Evolutionary conservation across 2,329 filamentous ascomycete genomes (phyloP).

Genomic region (Kalaharituber pfeilii): DNA sequence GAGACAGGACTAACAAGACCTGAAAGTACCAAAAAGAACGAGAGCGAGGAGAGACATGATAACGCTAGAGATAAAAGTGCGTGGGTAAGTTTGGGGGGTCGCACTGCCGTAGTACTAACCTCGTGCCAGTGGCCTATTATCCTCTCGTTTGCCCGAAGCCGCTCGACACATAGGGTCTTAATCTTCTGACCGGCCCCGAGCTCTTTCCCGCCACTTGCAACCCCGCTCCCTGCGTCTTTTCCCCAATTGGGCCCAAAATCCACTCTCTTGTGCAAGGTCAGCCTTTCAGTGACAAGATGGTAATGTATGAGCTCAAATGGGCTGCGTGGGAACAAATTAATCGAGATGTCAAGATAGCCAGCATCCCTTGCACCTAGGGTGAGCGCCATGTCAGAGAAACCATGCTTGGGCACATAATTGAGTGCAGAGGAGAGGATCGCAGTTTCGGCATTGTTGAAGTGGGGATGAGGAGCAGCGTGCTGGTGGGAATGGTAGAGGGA

Average conservation of each 20-base stretch:
- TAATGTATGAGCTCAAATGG: slow-evolving; percentile 68
- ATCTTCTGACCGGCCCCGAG: slow-evolving; percentile 27
- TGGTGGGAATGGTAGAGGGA: slow-evolving; percentile 14
- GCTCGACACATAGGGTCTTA: slow-evolving; percentile 46
- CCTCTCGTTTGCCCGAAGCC: slow-evolving; percentile 56
- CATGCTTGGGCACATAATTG: slow-evolving; percentile 57
- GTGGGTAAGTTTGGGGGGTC: neutral
- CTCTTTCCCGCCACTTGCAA: slow-evolving; percentile 22
- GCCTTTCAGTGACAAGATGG: slow-evolving; percentile 48
- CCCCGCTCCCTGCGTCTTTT: too few relatives aligned
- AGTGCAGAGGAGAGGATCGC: slow-evolving; percentile 70
- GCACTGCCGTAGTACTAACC: slow-evolving; percentile 41
- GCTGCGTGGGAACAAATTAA: slow-evolving; percentile 62
- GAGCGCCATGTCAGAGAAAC: slow-evolving; percentile 62
- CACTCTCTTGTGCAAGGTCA: slow-evolving; percentile 5
- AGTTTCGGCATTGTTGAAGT: slow-evolving; percentile 52
- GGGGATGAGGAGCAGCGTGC: slow-evolving; percentile 18
- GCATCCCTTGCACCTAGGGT: slow-evolving; percentile 63
- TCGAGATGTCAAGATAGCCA: slow-evolving; percentile 72
- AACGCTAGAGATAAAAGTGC: too few relatives aligned
- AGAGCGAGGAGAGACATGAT: too few relatives aligned
- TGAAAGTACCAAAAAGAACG: too few relatives aligned
- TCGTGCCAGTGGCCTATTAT: slow-evolving; percentile 81
- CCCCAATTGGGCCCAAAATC: too few relatives aligned
- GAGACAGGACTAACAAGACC: too few relatives aligned